Percentiles rank a stretch among this genome's conserved stretches.
phyloP scores from a whole-genome alignment of 768 basidiomycete species.

The Kwoniella dejecticola region DNA sequence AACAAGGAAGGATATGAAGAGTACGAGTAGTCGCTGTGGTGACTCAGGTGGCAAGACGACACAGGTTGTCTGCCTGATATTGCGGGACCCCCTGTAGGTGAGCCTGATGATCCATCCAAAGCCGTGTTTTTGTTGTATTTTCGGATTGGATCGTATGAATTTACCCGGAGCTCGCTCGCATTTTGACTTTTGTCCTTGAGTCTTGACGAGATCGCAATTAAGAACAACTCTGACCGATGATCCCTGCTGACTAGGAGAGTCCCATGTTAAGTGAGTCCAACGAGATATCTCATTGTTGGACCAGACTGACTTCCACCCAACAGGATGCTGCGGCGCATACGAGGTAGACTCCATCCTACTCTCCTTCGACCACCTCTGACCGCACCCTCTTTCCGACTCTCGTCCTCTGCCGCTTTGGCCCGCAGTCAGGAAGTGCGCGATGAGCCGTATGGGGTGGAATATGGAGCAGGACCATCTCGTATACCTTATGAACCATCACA shows the following conservation, averaged over 20 bases:
- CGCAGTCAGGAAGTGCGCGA: neutral
- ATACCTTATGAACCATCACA: conserved; percentile 22
- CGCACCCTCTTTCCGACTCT: neutral
- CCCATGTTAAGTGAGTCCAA: conserved; percentile 1
- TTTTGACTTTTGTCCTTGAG: neutral
- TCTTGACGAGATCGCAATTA: too few relatives aligned
- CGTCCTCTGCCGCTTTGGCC: conserved; percentile 16
- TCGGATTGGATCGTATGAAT: conserved; percentile 12
- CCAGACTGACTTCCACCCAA: neutral
- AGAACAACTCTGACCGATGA: too few relatives aligned
- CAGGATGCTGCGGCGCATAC: conserved; percentile 23
- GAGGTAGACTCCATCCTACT: conserved; percentile 10
- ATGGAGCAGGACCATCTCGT: conserved; percentile 34
- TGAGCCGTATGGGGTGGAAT: conserved; percentile 25
- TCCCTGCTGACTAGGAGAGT: too few relatives aligned
- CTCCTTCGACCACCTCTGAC: neutral
- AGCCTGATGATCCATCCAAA: neutral
- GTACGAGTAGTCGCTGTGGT: too few relatives aligned
- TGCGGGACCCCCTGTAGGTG: neutral
- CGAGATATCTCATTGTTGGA: conserved; percentile 9
- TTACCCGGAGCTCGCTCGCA: neutral
- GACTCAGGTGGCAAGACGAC: conserved; percentile 8
- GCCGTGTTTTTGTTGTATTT: neutral
- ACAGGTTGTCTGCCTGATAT: conserved; percentile 5
- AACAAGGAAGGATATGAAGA: too few relatives aligned